These are phyloP conservation scores for Xylaria bambusicola DNA, from an alignment of 495 filamentous ascomycete species.

Conservation along the genomic window DNA sequence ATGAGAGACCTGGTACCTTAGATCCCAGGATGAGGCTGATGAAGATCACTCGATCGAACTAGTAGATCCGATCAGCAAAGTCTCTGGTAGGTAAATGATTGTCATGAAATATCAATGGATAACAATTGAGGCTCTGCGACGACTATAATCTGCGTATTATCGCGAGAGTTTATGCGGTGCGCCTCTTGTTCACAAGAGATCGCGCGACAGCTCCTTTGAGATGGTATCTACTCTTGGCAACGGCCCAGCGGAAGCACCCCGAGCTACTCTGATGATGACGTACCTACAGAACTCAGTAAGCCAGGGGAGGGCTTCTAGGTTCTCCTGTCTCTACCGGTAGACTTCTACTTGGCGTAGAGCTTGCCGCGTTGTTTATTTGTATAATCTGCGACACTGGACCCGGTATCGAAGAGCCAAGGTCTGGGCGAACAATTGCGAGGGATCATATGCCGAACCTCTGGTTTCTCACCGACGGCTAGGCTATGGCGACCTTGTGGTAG, in stretches of 20 bases:
- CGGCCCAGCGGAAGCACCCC: neutral
- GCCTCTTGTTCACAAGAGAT: too few relatives aligned
- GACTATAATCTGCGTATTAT: too few relatives aligned
- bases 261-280: neutral
- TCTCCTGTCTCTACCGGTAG: too few relatives aligned
- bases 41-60: slow-evolving; percentile 9
- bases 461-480: neutral
- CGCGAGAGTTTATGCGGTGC: too few relatives aligned
- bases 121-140: neutral
- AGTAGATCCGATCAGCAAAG: slow-evolving; percentile 7
- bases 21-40: neutral
- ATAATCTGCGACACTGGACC: neutral
- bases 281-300: too few relatives aligned
- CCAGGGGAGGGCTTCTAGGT: neutral
- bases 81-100: slow-evolving; percentile 6
- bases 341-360: neutral
- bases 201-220: too few relatives aligned
- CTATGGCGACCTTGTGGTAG: neutral
- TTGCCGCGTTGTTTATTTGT: neutral
- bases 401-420: too few relatives aligned
- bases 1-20: neutral
- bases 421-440: too few relatives aligned
- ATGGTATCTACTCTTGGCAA: neutral
- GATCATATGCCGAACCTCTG: neutral
- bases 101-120: neutral